Base-by-base conservation (phyloP, 2,329 filamentous ascomycete genomes). In the Claviceps maximensis region DNA sequence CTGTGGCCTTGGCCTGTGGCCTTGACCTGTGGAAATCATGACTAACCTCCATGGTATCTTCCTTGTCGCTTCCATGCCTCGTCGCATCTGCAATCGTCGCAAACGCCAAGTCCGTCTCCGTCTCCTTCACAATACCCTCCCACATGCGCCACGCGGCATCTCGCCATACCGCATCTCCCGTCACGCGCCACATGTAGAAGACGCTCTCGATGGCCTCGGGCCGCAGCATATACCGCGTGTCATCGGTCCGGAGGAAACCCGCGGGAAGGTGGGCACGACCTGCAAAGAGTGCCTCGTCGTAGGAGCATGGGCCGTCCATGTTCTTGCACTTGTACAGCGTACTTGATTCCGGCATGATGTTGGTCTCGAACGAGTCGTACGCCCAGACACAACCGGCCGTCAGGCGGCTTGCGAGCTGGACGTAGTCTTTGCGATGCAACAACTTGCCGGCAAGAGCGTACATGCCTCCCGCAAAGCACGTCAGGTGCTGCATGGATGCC, bases 401-500 rank as follows among this genome's bases (percentile, higher is more conserved):
- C 19, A 80, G 69, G 45, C 71, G 71, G 9, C 67, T 66, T n/a
- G 69, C 77, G 17, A 74, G 61, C 46, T 69, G 65, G 51, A 79
- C 63, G 56, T 77, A 69, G 60, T 76, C 70, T 3, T 66, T 62
- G 19, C 69, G 67, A 1, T 68, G 64, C 54, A 86, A 78, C 27
- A 88, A 70, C 55, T 76, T 79, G 1, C 84, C 80, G 1, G 78
- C 82, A 38, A 89, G 74, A 1, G 74, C 84, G 47, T 86, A 82
- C 72, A 85, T 82, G 10, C 84, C 86, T 7, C 85, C 85, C 3
- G 78, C 72, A 62, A 87, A 89, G 65, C 85, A 89, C 3, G 77
- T 76, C 2, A 87, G 70, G 62, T 89, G 86, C 54, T 83, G 65
- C 63, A 68, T 69, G 54, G 70, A 65, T 23, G 62, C 56, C 9